Conservation (phyloP, 2,329 filamentous ascomycete species). For the Aspergillus spinulosporus region DNA sequence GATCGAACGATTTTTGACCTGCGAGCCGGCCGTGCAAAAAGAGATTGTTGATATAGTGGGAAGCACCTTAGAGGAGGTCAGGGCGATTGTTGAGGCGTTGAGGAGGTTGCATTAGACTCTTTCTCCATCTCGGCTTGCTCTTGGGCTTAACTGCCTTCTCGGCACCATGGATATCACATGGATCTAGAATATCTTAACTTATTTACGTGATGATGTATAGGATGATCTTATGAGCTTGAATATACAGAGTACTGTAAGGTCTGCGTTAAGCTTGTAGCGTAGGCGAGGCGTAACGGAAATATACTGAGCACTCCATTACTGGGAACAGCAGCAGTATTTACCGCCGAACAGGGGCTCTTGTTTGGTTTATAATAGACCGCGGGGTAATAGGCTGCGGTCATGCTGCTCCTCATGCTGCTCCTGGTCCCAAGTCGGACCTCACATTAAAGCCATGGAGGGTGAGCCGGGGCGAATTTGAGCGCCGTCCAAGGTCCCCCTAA, state of each 20-base stretch:
- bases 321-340: too few relatives aligned
- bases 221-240: not conserved
- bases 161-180: not conserved
- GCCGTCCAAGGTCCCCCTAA: too few relatives aligned
- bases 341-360: too few relatives aligned
- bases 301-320: not conserved
- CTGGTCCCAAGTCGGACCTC: too few relatives aligned
- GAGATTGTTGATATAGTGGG: slow-evolving; percentile 54
- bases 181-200: not conserved
- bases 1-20: slow-evolving; percentile 78
- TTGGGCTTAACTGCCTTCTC: not conserved
- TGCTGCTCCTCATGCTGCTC: too few relatives aligned
- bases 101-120: slow-evolving; percentile 49
- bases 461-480: too few relatives aligned
- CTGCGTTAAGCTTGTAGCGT: not conserved
- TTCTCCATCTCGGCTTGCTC: not conserved
- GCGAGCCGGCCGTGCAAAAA: slow-evolving; percentile 60
- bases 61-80: slow-evolving; percentile 60
- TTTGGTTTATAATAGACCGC: too few relatives aligned
- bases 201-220: not conserved
- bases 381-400: too few relatives aligned
- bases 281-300: not conserved
- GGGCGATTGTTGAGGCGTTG: slow-evolving; percentile 60
- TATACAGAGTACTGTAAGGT: not conserved
- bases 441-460: too few relatives aligned